These are phyloP conservation scores for Penicillium vulpinum DNA, from an alignment of 2,329 filamentous ascomycete genomes.

Conservation along the genomic window DNA sequence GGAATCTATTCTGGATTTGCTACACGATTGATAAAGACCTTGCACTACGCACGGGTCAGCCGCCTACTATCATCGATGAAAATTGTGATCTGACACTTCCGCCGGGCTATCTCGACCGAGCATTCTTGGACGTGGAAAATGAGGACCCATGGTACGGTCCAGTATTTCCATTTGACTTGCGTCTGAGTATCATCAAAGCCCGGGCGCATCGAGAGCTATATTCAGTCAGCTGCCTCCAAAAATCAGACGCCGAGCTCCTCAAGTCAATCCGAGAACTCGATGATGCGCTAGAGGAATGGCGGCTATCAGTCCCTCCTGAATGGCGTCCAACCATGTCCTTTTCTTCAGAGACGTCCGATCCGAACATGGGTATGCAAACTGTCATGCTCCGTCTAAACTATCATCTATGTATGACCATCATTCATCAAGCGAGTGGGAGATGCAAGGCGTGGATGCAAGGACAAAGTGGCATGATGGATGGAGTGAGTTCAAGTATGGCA, in stretches of 20 bases:
- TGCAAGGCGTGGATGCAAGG: conserved; percentile 47
- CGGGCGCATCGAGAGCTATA: conserved; percentile 53
- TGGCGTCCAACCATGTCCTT: conserved; percentile 53
- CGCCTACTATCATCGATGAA: conserved; percentile 52
- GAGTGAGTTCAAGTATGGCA: conserved; percentile 55
- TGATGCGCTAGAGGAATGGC: conserved; percentile 58
- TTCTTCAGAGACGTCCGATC: conserved; percentile 32
- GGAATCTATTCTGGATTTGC: conserved; percentile 56
- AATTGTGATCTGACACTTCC: conserved; percentile 57
- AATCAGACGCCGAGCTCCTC: conserved; percentile 57
- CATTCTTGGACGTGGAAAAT: conserved; percentile 24
- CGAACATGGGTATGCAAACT: conserved; percentile 48
- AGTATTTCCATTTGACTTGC: conserved; percentile 51
- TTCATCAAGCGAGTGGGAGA: conserved; percentile 57
- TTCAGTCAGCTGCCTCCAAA: conserved; percentile 50
- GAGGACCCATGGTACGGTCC: conserved; percentile 25
- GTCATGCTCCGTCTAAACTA: conserved; percentile 57
- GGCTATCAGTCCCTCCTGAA: conserved; percentile 48
- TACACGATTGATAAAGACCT: conserved; percentile 60
- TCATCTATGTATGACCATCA: conserved; percentile 56
- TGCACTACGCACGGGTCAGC: conserved; percentile 54
- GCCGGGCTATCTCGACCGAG: conserved; percentile 39
- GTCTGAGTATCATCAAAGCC: conserved; percentile 54
- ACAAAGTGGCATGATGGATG: conserved; percentile 43
- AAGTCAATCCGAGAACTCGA: conserved; percentile 58